phyloP scores from a whole-genome alignment of 345 rosid genomes.

The Lagerstroemia speciosa region DNA sequence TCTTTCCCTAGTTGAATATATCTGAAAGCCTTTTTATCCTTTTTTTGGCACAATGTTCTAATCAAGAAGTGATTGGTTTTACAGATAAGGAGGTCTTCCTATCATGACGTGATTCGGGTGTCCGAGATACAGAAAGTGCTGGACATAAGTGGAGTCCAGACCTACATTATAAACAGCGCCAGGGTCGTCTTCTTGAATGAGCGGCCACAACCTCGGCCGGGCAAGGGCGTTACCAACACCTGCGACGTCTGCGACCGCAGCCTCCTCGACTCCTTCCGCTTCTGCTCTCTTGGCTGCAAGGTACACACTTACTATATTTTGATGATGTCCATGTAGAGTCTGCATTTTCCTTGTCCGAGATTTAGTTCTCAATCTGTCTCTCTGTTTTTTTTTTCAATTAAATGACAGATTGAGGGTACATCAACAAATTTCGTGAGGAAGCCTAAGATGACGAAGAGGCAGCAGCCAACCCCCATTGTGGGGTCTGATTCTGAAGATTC shows the following conservation, averaged over 20 bases:
- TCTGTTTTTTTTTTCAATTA: not conserved
- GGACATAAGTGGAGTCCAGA: slow-evolving; percentile 86
- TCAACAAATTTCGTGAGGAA: slow-evolving; percentile 44
- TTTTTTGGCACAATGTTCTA: not conserved
- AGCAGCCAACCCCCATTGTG: slow-evolving; percentile 13
- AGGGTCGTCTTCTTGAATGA: slow-evolving; percentile 91
- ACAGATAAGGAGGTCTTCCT: slow-evolving; percentile 96
- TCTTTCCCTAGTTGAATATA: not conserved
- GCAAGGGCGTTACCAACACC: slow-evolving; percentile 88
- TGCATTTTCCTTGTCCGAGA: not conserved
- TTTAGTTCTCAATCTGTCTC: not conserved
- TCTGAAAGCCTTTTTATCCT: not conserved
- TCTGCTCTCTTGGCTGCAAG: slow-evolving; percentile 99
- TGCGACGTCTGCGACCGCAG: slow-evolving; percentile 90
- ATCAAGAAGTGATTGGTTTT: not conserved
- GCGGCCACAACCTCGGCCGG: slow-evolving; percentile 96
- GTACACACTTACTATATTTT: too few relatives aligned
- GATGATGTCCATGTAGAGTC: too few relatives aligned
- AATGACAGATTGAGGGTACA: slow-evolving; percentile 56
- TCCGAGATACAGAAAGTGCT: slow-evolving; percentile 78
- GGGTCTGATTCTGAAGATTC: slow-evolving; percentile 61
- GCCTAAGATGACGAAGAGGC: slow-evolving; percentile 25
- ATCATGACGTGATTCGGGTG: slow-evolving; percentile 98
- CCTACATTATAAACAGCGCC: slow-evolving; percentile 96
- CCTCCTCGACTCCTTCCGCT: slow-evolving; percentile 86